phyloP scores from a whole-genome alignment of 345 rosid genomes.

The Lenwebbia sp. region DNA sequence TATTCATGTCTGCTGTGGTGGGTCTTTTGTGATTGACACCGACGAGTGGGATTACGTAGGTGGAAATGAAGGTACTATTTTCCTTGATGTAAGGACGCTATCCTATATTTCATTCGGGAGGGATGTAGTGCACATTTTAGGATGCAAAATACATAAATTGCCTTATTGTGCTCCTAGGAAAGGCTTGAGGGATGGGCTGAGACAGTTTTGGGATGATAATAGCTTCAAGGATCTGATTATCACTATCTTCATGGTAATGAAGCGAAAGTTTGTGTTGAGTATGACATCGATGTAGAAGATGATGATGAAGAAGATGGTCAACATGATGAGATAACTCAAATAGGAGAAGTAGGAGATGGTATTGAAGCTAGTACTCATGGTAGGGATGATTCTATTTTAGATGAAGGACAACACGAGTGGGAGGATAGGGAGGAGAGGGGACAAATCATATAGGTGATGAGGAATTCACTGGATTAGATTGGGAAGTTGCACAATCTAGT shows the following conservation, averaged over 20 bases:
- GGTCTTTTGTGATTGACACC: background rate
- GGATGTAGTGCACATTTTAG: background rate
- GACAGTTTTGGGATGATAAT: background rate
- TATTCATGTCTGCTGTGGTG: background rate
- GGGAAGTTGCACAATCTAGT: no score
- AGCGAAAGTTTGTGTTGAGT: background rate
- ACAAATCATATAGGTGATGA: no score
- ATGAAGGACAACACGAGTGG: no score
- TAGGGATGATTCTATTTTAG: no score
- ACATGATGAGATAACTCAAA: no score
- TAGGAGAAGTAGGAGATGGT: no score
- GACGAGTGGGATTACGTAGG: background rate
- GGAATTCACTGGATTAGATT: no score
- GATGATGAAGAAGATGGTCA: background rate
- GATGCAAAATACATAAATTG: background rate
- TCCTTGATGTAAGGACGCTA: background rate
- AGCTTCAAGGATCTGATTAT: background rate
- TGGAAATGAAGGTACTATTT: background rate
- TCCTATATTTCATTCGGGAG: background rate
- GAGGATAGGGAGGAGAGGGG: no score
- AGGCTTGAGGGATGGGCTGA: background rate
- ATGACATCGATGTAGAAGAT: background rate
- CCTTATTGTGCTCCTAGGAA: background rate
- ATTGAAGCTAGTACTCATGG: no score
- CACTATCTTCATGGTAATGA: background rate